These are phyloP conservation scores for Pseudohalonectria lignicola DNA, from an alignment of 2,329 filamentous ascomycete species.

Conservation along the genomic window DNA sequence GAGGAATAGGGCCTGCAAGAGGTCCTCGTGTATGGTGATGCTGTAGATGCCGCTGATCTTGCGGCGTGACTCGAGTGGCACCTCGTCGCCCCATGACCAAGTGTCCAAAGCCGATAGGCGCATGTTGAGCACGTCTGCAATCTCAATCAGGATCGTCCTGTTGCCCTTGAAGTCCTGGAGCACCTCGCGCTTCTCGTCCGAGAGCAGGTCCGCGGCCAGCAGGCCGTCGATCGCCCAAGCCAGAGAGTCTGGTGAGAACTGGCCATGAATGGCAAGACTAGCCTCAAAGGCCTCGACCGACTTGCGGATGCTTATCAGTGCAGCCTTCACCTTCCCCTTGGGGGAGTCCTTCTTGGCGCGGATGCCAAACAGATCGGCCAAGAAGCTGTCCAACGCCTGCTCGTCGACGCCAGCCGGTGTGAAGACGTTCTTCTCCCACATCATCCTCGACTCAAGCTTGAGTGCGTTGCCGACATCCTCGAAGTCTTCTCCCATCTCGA, in stretches of 20 bases:
- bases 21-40: slow-evolving; percentile 40
- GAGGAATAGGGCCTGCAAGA: slow-evolving; percentile 38
- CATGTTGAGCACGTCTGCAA: slow-evolving; percentile 42
- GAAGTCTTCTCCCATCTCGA: not conserved
- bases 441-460: not conserved
- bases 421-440: slow-evolving; percentile 34
- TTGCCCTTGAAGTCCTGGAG: slow-evolving; percentile 31
- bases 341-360: not conserved
- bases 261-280: slow-evolving; percentile 15
- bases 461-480: slow-evolving; percentile 1
- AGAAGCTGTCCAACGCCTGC: slow-evolving; percentile 4
- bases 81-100: slow-evolving; percentile 34
- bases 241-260: slow-evolving; percentile 23
- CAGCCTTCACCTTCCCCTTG: not conserved
- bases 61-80: slow-evolving; percentile 30
- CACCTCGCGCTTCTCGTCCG: slow-evolving; percentile 26
- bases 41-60: slow-evolving; percentile 37
- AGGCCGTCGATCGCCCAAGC: slow-evolving; percentile 29
- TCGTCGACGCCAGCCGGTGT: slow-evolving; percentile 24
- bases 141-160: slow-evolving; percentile 29
- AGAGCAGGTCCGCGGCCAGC: slow-evolving; percentile 29
- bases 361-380: not conserved
- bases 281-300: slow-evolving; percentile 19
- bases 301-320: not conserved
- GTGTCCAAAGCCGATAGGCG: slow-evolving; percentile 28